Conservation (phyloP, 768 basidiomycete genomes). For the Amanita jacksonii region DNA sequence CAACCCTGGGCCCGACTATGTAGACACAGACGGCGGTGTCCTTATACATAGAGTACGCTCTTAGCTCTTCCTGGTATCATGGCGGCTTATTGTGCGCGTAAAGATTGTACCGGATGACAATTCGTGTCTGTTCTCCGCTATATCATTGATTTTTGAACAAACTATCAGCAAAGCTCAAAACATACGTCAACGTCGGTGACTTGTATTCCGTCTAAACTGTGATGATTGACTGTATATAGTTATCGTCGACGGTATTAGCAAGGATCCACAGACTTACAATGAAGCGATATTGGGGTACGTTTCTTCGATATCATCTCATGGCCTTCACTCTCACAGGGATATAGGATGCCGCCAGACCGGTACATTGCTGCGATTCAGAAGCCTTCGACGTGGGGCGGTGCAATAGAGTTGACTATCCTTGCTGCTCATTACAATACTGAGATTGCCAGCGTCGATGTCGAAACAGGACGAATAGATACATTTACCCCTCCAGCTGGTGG, state of each 20-base stretch:
- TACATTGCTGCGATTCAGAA: constrained; percentile 80
- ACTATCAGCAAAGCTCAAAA: constrained; percentile 57
- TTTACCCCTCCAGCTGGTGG: constrained; percentile 48
- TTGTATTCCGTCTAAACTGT: neutral
- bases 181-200: constrained; percentile 61
- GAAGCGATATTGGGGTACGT: constrained; percentile 82
- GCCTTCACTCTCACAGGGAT: neutral
- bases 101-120: constrained; percentile 96
- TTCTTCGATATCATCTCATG: constrained; percentile 1
- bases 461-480: constrained; percentile 81
- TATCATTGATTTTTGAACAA: constrained; percentile 81
- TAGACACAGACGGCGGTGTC: constrained; percentile 52
- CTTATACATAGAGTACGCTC: constrained; percentile 60
- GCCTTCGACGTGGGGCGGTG: constrained; percentile 86
- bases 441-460: constrained; percentile 86
- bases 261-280: constrained; percentile 61
- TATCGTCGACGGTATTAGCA: constrained; percentile 72
- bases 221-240: constrained; percentile 32
- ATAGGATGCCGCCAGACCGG: constrained; percentile 43
- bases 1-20: constrained; percentile 36
- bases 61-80: neutral
- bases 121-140: constrained; percentile 85
- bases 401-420: constrained; percentile 86
- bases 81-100: neutral
- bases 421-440: constrained; percentile 76